Evolutionary conservation across 2,329 filamentous ascomycete genomes (phyloP), one percentile per base, ranked within the genome.

Genomic region (Alternaria sp.): DNA sequence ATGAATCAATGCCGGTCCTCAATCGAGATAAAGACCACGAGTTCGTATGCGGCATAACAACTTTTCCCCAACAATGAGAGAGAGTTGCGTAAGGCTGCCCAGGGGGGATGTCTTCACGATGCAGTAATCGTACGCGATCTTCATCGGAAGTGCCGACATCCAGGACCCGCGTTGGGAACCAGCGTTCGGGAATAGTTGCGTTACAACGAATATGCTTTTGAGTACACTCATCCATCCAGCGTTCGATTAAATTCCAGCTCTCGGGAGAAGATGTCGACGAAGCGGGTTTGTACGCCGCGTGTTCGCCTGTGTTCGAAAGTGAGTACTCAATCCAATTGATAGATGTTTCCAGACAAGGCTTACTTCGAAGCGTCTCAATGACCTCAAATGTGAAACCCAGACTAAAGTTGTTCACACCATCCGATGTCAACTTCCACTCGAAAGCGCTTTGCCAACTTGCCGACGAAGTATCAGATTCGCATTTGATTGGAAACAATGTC

Each of bases 31-130:
- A 30, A 12, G 2, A 26, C 25, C 25, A 26, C 25, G 25, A 26
- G 25, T 26, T 26, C 25, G 25, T 26, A 26, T 26, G 25, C 25
- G 25, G 25, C 25, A 26, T 26, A 26, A 26, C 25, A 26, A 26
- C 25, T 26, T 6, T 28, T n/a, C 58, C 44, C 58, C 51, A 60
- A 14, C 58, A 50, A 20, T 60, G 45, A 12, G 50, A 55, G 9
- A 60, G 51, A 0, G 57, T 53, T 6, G 47, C 49, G n/a, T 60
- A 60, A 15, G 47, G n/a, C 26, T 45, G 18, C 1, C 18, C 9
- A 20, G 9, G 3, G 6, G 8, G 14, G 4, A 6, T 3, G 20
- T 58, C 33, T 1, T 30, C 10, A 18, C 56, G 23, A 45, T 58
- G 23, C 44, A 53, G 1, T 11, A 53, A 20, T 23, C 18, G 33